Conservation (phyloP, 106 monocot species). For the Platanthera zijinensis region DNA sequence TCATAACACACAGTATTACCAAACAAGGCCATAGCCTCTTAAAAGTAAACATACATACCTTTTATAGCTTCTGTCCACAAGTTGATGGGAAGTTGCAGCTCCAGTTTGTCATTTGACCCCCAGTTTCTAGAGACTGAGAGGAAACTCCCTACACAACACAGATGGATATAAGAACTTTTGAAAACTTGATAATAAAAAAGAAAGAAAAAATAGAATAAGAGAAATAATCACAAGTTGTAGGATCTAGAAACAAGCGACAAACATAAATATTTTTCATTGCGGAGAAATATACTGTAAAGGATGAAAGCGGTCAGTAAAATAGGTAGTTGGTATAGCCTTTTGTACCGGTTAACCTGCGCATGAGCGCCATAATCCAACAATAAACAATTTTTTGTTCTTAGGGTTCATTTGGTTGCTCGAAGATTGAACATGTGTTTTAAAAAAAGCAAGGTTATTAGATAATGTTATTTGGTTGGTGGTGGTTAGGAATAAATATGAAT, state of each 20-base stretch:
- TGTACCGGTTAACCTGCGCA: neutral
- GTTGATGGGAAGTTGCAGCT: slow-evolving; percentile 44
- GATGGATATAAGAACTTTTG: neutral
- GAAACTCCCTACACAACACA: slow-evolving; percentile 57
- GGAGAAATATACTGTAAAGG: neutral
- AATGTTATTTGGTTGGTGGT: no score
- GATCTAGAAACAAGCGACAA: neutral
- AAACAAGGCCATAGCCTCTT: no score
- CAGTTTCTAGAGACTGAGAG: slow-evolving; percentile 56
- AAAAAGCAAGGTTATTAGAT: no score
- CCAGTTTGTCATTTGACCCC: slow-evolving; percentile 50
- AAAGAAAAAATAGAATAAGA: neutral
- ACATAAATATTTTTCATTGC: neutral
- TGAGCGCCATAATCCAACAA: neutral
- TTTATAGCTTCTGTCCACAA: slow-evolving; percentile 70
- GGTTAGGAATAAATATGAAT: no score
- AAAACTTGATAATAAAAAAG: neutral
- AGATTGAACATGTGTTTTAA: no score
- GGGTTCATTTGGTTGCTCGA: no score
- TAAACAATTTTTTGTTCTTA: neutral
- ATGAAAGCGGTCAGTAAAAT: neutral
- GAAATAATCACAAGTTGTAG: slow-evolving; percentile 1
- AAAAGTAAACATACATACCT: slow-evolving; percentile 28
- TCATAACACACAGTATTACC: neutral
- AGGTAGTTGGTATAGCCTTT: neutral